Base-by-base conservation (phyloP, 2,329 filamentous ascomycete species). In the Ophiostoma perfectum region DNA sequence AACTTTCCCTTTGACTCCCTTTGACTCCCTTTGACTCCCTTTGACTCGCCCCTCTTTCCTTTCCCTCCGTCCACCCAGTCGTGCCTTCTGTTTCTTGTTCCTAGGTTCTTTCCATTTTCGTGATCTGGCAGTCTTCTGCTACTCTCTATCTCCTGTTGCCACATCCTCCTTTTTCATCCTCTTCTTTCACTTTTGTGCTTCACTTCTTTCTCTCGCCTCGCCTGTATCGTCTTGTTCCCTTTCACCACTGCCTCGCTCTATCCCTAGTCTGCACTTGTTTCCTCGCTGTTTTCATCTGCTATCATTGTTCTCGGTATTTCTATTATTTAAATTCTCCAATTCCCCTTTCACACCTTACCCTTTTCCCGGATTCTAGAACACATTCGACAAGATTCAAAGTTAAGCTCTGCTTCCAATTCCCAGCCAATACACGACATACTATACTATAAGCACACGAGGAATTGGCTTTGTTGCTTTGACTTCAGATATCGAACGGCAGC, bases 371-470 rank as follows among this genome's bases (percentile, higher is more conserved):
- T 5, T 60, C 55, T 27, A 27, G 27, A 60, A 18, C 55, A 7
- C 27, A 14, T 5, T 58, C 55, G 27, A 60, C 55, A 60, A 60
- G 55, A n/a, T 55, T 18, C 55, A 18, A 60, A 60, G 11, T 60
- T 38, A 60, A 60, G 27, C 27, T 27, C 55, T 9, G 55, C 55
- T 60, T 4, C 55, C 36, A 38, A 38, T 60, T 8, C 18, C 49
- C 18, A 55, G 55, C 55, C 14, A 60, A 60, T 14, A 60, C 27
- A 38, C 11, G 55, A 18, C 55, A 12, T 60, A 5, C 27, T 27
- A 27, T 27, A 27, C 18, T 18, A 12, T 27, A 27, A 18, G 27
- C 16, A 18, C 38, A 5, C 11, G n/a, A 55, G 18, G n/a, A 27
- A 36, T 3, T 4, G n/a, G 49, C 18, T 55, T 55, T 55, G n/a